Percentiles rank a stretch among this genome's conserved stretches.
These are phyloP conservation scores for Brassica hybrid DNA, from an alignment of 441 rosid species.

Conservation along the genomic window DNA sequence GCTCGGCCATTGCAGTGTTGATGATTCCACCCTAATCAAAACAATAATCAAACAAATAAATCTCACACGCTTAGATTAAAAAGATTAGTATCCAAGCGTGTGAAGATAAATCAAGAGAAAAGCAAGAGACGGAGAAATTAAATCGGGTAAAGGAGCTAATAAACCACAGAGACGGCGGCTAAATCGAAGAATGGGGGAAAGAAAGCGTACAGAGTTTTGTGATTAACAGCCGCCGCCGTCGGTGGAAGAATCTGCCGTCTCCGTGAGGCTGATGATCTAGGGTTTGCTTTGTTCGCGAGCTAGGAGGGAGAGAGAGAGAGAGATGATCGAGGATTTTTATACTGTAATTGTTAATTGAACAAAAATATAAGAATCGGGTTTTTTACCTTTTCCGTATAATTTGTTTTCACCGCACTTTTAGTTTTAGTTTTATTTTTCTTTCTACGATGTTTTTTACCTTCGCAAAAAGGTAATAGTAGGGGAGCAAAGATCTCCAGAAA, in stretches of 20 bases:
- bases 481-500: background rate
- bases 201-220: background rate
- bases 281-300: background rate
- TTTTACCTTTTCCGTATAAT: background rate
- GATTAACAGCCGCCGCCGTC: background rate
- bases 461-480: background rate
- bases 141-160: no score
- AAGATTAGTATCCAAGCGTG: no score
- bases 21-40: constrained; percentile 17
- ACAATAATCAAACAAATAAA: background rate
- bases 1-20: constrained; percentile 65
- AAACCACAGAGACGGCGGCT: background rate
- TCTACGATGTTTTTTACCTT: background rate
- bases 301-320: background rate
- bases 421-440: background rate
- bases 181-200: background rate
- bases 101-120: no score
- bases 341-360: background rate
- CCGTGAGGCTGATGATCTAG: background rate
- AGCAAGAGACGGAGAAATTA: no score
- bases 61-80: background rate
- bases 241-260: no score
- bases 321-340: background rate
- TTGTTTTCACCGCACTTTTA: background rate
- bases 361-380: background rate